phyloP scores from a whole-genome alignment of 75 land plant genomes.

The Sequoia sempervirens region DNA sequence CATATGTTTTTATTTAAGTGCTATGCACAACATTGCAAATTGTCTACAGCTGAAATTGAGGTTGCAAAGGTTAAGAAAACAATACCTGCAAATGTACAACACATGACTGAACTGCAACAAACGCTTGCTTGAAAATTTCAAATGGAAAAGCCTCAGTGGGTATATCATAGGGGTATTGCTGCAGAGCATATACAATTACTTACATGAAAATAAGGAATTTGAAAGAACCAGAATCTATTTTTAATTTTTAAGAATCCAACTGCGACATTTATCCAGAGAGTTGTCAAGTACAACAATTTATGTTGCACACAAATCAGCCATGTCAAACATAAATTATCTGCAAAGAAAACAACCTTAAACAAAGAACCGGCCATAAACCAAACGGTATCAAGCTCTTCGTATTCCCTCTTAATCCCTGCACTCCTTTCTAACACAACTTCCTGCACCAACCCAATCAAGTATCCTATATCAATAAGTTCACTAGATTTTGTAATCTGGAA shows the following conservation, averaged over 20 bases:
- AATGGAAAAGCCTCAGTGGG: too few species aligned
- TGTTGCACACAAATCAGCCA: neutral
- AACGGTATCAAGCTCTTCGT: slow-evolving; percentile 95
- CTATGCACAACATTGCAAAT: neutral
- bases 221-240: slow-evolving; percentile 4
- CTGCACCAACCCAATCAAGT: slow-evolving; percentile 25
- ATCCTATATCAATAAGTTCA: neutral
- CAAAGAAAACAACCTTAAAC: slow-evolving; percentile 63
- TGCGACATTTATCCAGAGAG: slow-evolving; percentile 1
- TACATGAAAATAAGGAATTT: neutral
- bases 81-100: slow-evolving; percentile 97
- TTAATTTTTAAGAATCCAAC: neutral
- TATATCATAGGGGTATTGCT: slow-evolving; percentile 27
- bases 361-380: slow-evolving; percentile 99
- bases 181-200: slow-evolving; percentile 14
- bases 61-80: neutral
- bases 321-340: neutral
- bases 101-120: slow-evolving; percentile 98
- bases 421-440: slow-evolving; percentile 76
- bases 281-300: neutral
- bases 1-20: neutral
- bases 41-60: neutral
- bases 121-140: slow-evolving; percentile 96
- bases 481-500: neutral
- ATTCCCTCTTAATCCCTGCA: slow-evolving; percentile 87